Conservation (phyloP, 106 monocot species). For the Vanilla planifolia region DNA sequence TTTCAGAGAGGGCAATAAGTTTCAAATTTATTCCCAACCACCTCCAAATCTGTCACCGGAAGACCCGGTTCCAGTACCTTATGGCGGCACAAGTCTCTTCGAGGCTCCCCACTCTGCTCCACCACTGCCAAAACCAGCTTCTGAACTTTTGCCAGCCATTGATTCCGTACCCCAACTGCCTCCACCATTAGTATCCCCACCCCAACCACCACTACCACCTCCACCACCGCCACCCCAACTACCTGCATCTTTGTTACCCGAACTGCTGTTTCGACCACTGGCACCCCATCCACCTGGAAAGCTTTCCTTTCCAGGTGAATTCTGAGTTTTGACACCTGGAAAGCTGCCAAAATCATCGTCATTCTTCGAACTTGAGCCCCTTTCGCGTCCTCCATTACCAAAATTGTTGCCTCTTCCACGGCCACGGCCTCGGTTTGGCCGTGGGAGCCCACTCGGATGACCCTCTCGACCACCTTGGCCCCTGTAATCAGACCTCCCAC, state of each 20-base stretch:
- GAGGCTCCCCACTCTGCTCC: conserved; percentile 14
- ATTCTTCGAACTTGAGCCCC: conserved; percentile 30
- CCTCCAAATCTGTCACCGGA: conserved; percentile 10
- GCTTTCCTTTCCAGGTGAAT: conserved; percentile 50
- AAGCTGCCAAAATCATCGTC: conserved; percentile 46
- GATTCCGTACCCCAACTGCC: conserved; percentile 1
- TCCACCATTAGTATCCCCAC: conserved; percentile 13
- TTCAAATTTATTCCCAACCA: conserved; percentile 17
- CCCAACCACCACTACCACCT: background rate
- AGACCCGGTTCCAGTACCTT: conserved; percentile 10
- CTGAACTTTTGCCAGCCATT: background rate
- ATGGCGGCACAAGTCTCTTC: conserved; percentile 7
- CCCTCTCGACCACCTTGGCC: conserved; percentile 34
- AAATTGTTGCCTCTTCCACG: conserved; percentile 42
- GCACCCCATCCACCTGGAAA: conserved; percentile 50
- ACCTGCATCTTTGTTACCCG: no score
- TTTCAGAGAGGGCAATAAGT: no score
- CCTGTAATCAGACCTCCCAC: conserved; percentile 52
- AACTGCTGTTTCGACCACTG: conserved; percentile 11
- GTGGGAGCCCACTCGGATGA: conserved; percentile 44
- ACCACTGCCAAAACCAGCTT: conserved; percentile 3
- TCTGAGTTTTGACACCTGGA: conserved; percentile 55
- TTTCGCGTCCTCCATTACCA: conserved; percentile 6
- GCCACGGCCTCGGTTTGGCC: conserved; percentile 44
- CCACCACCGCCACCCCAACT: conserved; percentile 11